Evolutionary conservation across 1,139 yeast genomes (phyloP), one percentile per base, ranked within the genome.

Genomic region (Kazachstania sp.): DNA sequence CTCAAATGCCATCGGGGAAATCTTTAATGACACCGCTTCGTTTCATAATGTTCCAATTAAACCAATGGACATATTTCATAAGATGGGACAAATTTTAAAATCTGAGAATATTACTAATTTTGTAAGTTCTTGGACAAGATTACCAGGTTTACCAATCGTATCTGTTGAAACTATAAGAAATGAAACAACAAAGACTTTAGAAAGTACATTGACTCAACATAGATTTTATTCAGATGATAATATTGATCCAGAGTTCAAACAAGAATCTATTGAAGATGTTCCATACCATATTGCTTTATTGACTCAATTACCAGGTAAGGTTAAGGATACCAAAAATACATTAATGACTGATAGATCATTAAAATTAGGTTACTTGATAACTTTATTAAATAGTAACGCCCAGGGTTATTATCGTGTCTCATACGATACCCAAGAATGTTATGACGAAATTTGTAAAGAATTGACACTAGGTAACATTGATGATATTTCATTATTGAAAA

Each of bases 91-190:
- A 35, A 49, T 55, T 12, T 54, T 68, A 43, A 55, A 55, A 39
- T 56, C 64, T 16, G 56, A 56, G 41, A 71, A 71, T 52, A 59
- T 72, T 13, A 59, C 71, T 6, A 65, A 69, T 13, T 76, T 78
- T 48, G 69, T 75, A 53, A 74, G 77, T 51, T 74, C 84, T 1
- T 82, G 87, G 87, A 64, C 73, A 5, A 71, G 78, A 55, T 64
- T 73, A 20, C 71, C 80, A 1, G 87, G 87, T 0, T 73, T 67
- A 47, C 90, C 92, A 3, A 59, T 77, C 2, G 59, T 83, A 15
- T 60, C 63, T 8, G 78, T 80, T 1, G 54, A 64, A 0, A 50
- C 60, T 0, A 54, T 54, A 20, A 60, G 60, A 0, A 69, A 60
- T 4, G 64, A 56, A 3, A 60, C 64, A 5, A 34, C 28, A 2